Conservation (phyloP, 768 basidiomycete species). For the Auriscalpium vulgare region DNA sequence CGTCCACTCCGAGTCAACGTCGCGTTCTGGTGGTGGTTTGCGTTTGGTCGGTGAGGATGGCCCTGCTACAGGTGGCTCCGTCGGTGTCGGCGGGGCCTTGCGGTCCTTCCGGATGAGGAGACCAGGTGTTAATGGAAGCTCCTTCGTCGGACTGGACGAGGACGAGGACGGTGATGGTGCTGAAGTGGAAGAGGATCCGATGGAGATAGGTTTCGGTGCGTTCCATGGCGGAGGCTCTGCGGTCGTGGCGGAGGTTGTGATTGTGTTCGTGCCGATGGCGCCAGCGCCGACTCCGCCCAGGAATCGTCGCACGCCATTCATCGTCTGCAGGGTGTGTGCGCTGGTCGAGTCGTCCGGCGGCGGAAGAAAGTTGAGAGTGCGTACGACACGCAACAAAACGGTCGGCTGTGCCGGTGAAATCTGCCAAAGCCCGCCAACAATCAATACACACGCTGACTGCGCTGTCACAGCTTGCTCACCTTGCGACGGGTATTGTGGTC, state of each 20-base stretch:
- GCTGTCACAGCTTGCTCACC: no score
- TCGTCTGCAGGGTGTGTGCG: slow-evolving; percentile 1
- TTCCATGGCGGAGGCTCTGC: slow-evolving; percentile 1
- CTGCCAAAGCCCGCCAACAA: no score
- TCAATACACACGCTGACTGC: no score
- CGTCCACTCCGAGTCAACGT: not conserved
- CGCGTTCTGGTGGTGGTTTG: slow-evolving; percentile 1
- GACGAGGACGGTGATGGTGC: slow-evolving; percentile 13
- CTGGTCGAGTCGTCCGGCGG: no score
- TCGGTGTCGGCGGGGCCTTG: slow-evolving; percentile 2
- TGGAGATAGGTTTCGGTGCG: not conserved
- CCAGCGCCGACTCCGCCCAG: slow-evolving; percentile 8
- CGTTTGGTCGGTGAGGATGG: slow-evolving; percentile 10
- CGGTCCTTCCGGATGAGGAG: slow-evolving; percentile 18
- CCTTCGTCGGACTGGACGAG: slow-evolving; percentile 13
- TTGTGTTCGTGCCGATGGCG: no score
- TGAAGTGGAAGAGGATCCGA: not conserved
- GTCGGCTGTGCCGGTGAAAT: no score
- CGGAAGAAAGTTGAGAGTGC: no score
- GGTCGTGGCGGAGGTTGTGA: no score
- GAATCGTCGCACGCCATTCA: slow-evolving; percentile 28
- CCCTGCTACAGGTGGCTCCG: slow-evolving; percentile 17
- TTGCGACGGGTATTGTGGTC: no score
- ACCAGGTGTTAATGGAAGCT: slow-evolving; percentile 10
- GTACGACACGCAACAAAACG: no score